Evolutionary conservation across 1,284 basidiomycete genomes (phyloP), one percentile per base, ranked within the genome.

Genomic region (Mycena sp.): DNA sequence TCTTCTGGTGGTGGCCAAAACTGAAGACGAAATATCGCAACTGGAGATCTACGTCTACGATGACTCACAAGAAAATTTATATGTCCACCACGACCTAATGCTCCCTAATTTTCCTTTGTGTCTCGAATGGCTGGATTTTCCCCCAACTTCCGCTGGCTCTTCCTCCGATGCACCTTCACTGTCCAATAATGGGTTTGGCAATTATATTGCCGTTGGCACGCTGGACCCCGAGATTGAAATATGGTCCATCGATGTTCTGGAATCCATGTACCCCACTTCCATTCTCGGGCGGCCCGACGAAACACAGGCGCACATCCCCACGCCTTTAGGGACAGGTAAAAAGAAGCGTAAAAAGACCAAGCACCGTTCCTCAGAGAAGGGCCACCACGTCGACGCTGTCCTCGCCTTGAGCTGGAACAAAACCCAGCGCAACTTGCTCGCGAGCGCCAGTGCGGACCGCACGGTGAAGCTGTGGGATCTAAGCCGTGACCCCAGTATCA

Each of bases 391-490:
- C 68, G 96, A 98, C 71, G 95, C 96, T 1, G 93, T 99, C 23
- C 87, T 99, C 21, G 85, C 87, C 0, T 86, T 99, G 40, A 93
- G 93, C 51, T 99, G 98, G 96, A 99, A 99, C 74, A 89, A 85
- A 57, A 83, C 86, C 9, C 95, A 95, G 73, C 85, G 96, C 43
- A 96, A 98, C 74, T 80, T 99, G 57, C 85, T 99, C 4, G 94
- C 96, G 0, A 96, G 94, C 50, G 94, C 94, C 2, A 95, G 92
- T 44, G 97, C 98, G 1, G 98, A 99, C 78, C 86, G 88, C 56
- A 99, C 98, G 0, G 94, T 99, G 65, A 99, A 99, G 79, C 80
- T 99, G 21, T 99, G 97, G 98, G 98, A 99, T 80, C 82, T 99
- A 59, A 92, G 87, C 43, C 85, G 93, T 29, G 87, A 89, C 64